These are phyloP conservation scores for Amylostereum areolatum DNA, from an alignment of 1,284 basidiomycete species.

Conservation along the genomic window DNA sequence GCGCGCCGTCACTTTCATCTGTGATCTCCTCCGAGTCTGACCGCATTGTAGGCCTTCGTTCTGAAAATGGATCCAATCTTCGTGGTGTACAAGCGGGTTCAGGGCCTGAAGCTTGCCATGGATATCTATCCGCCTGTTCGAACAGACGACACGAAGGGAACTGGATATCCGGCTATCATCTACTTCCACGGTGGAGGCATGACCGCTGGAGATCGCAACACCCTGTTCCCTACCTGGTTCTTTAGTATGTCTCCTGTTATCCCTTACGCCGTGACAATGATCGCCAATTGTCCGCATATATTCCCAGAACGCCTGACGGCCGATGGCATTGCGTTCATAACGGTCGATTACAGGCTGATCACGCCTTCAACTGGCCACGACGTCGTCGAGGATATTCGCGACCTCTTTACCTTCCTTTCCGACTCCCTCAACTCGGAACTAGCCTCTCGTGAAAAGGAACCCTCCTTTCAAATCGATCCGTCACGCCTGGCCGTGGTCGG, in stretches of 20 bases:
- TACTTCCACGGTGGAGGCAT: conserved; percentile 65
- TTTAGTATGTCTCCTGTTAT: conserved; percentile 34
- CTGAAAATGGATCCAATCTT: background rate
- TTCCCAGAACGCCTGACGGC: conserved; percentile 35
- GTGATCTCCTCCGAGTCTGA: too few relatives aligned
- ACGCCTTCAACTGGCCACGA: conserved; percentile 53
- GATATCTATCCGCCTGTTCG: background rate
- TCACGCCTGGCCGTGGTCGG: conserved; percentile 48
- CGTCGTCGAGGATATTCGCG: conserved; percentile 48
- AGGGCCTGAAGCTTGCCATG: background rate
- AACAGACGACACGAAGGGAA: background rate
- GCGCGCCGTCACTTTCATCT: too few relatives aligned
- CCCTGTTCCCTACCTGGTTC: conserved; percentile 61
- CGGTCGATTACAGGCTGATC: conserved; percentile 55
- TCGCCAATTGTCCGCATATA: background rate
- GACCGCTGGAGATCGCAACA: conserved; percentile 47
- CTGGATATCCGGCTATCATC: conserved; percentile 36
- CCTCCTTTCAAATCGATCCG: conserved; percentile 29
- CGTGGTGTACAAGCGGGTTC: background rate
- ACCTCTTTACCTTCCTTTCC: conserved; percentile 44
- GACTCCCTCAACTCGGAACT: conserved; percentile 17
- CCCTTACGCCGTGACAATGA: background rate
- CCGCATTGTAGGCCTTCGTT: background rate
- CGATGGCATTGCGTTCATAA: conserved; percentile 49
- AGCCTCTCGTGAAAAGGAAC: conserved; percentile 5